Percentiles rank a stretch among this genome's conserved stretches.
Conservation (phyloP, 2,329 filamentous ascomycete species). For the Pyrenophora teres region DNA sequence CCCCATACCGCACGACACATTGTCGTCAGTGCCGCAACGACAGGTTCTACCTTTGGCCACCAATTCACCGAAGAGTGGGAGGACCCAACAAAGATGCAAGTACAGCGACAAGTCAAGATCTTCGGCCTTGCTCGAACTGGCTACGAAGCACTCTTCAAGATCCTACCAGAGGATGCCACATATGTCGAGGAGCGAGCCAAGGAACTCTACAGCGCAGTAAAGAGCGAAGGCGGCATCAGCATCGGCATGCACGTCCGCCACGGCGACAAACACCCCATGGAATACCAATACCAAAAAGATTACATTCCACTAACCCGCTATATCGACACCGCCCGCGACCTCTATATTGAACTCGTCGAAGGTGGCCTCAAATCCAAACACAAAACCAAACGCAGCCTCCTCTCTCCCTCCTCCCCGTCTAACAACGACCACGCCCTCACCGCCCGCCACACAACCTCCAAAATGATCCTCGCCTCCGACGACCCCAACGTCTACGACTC, state of each 20-base stretch:
- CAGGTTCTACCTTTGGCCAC: constrained; percentile 66
- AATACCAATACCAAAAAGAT: constrained; percentile 75
- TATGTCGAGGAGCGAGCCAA: constrained; percentile 67
- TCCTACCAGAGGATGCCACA: constrained; percentile 66
- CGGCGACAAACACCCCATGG: constrained; percentile 77
- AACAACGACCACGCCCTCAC: constrained; percentile 13
- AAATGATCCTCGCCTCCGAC: constrained; percentile 74
- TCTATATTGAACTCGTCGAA: constrained; percentile 56
- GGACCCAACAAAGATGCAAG: constrained; percentile 55
- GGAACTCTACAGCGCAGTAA: constrained; percentile 58
- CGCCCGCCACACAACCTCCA: constrained; percentile 40
- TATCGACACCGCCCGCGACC: constrained; percentile 60
- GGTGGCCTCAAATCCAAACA: neutral
- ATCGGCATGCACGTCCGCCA: constrained; percentile 80
- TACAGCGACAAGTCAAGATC: constrained; percentile 62
- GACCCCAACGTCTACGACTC: constrained; percentile 75
- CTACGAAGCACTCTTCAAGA: constrained; percentile 74
- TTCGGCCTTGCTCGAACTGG: constrained; percentile 71
- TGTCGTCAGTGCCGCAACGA: constrained; percentile 72
- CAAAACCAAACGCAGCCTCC: constrained; percentile 1
- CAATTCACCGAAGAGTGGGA: constrained; percentile 61
- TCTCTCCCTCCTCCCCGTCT: constrained; percentile 20
- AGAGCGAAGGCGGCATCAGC: constrained; percentile 56
- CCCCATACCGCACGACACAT: constrained; percentile 77
- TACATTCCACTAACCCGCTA: constrained; percentile 79